Percentiles rank a stretch among this genome's conserved stretches.
Conservation (phyloP, 495 filamentous ascomycete species). For the Hypoxylon intermedium region DNA sequence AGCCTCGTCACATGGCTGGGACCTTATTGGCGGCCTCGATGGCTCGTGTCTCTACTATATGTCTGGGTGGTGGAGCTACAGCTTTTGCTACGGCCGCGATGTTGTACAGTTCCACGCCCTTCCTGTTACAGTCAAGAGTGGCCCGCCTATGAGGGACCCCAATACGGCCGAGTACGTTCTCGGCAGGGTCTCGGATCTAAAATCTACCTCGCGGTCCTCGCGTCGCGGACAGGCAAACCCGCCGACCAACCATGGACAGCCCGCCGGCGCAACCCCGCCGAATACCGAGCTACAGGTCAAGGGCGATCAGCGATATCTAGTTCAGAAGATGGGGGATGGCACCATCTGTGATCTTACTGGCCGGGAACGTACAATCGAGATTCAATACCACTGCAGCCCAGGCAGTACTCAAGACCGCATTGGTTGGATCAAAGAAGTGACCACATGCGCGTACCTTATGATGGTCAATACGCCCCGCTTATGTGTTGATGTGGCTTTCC, state of each 20-base stretch:
- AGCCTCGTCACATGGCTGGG: constrained; percentile 84
- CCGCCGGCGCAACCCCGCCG: constrained; percentile 49
- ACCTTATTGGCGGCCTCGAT: constrained; percentile 86
- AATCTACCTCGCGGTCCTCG: constrained; percentile 31
- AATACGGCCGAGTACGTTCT: constrained; percentile 80
- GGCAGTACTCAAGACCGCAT: constrained; percentile 78
- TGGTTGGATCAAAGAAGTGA: constrained; percentile 92
- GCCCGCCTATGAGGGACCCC: constrained; percentile 75
- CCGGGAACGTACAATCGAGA: constrained; percentile 82
- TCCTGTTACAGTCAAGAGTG: constrained; percentile 65
- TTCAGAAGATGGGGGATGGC: constrained; percentile 83
- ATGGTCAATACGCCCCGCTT: constrained; percentile 91
- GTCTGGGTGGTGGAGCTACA: constrained; percentile 96
- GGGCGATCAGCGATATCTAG: constrained; percentile 87
- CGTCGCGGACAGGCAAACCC: constrained; percentile 46
- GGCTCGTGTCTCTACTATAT: constrained; percentile 89
- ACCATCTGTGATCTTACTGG: constrained; percentile 91
- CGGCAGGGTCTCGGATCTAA: constrained; percentile 57
- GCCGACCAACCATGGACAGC: constrained; percentile 36
- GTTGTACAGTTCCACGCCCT: constrained; percentile 93
- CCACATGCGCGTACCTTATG: constrained; percentile 94
- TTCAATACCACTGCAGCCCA: constrained; percentile 92
- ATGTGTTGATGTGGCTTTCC: constrained; percentile 91
- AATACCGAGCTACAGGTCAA: constrained; percentile 77
- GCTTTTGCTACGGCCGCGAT: constrained; percentile 88